Evolutionary conservation across 2,329 filamentous ascomycete species (phyloP), one percentile per base, ranked within the genome.

Genomic region (Bipolaris bicolor): DNA sequence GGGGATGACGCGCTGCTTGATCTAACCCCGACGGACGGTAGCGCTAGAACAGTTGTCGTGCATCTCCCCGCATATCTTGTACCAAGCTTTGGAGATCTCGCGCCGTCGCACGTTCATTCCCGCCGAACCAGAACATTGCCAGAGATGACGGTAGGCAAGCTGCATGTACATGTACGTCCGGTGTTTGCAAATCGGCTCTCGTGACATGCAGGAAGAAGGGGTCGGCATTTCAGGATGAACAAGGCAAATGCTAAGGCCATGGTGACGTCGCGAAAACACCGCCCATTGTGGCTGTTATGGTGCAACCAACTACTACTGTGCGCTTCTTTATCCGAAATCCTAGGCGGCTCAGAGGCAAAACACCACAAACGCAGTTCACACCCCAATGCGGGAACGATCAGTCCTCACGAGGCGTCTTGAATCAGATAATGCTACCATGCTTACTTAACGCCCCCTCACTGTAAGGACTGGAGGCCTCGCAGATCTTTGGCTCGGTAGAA

Each of bases 41-140:
- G 36, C 49, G 37, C 55, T 48, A 33, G 44, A 48, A 54, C 20
- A 34, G 33, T 33, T 34, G 49, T 54, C 45, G 50, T 49, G 45
- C 50, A 33, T 46, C n/a, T 47, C 45, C 54, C 54, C 54, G 29
- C 29, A 31, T 44, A 50, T 50, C 36, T 22, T 22, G 29, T 13
- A 39, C 49, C 49, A 57, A 53, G 54, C 49, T 57, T 57, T 44
- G 33, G 18, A 29, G 33, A 49, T 54, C 50, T 44, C 45, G 33
- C 50, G 50, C 55, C 55, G 50, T 57, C 41, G 45, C 45, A 40
- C 55, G 50, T 49, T 52, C 53, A 36, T 49, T 45, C 45, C 50
- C 55, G 45, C 33, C 33, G 29, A 45, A 26, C 26, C 26, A 29
- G 50, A 33, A 40, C 41, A 16, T 39, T 26, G 16, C 36, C 36